These are phyloP conservation scores for Metschnikowia continentalis DNA, from an alignment of 805 yeast species.

Conservation along the genomic window DNA sequence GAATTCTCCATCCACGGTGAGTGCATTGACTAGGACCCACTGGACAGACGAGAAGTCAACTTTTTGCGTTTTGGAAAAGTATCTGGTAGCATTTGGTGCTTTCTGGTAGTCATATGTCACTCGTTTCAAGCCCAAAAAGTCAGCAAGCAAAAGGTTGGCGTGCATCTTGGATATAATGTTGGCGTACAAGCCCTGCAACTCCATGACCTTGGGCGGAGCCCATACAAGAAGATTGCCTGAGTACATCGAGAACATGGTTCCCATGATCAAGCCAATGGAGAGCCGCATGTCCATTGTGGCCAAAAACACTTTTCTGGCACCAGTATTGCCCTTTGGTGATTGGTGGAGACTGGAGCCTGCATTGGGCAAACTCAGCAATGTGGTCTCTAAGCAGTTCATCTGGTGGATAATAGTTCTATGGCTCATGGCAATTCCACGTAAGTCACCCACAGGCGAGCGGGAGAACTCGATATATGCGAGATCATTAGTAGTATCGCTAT, in stretches of 20 bases:
- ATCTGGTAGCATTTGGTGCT: slow-evolving; percentile 78
- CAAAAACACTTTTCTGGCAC: slow-evolving; percentile 50
- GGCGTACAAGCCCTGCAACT: slow-evolving; percentile 83
- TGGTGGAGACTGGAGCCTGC: slow-evolving; percentile 51
- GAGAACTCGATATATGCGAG: slow-evolving; percentile 92
- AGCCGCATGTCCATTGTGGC: slow-evolving; percentile 41
- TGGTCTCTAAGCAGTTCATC: slow-evolving; percentile 68
- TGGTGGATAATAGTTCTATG: slow-evolving; percentile 87
- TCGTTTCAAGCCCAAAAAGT: slow-evolving; percentile 81
- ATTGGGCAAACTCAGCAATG: slow-evolving; percentile 63
- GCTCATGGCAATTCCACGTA: slow-evolving; percentile 89
- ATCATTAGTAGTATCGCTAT: slow-evolving; percentile 36
- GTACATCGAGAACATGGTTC: slow-evolving; percentile 75
- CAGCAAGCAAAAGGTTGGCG: slow-evolving; percentile 75
- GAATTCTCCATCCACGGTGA: slow-evolving; percentile 90
- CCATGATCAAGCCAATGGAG: slow-evolving; percentile 82
- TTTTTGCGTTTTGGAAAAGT: slow-evolving; percentile 66
- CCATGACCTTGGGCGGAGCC: slow-evolving; percentile 71
- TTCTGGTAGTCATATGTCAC: slow-evolving; percentile 92
- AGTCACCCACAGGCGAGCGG: slow-evolving; percentile 83
- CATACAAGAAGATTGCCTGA: slow-evolving; percentile 80
- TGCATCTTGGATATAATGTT: slow-evolving; percentile 65
- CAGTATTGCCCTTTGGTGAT: slow-evolving; percentile 25
- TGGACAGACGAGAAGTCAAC: slow-evolving; percentile 76
- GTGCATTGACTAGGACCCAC: slow-evolving; percentile 87